Percentiles rank a stretch among this genome's conserved stretches.
These are phyloP conservation scores for Claviceps sorghi DNA, from an alignment of 2,329 filamentous ascomycete genomes.

Conservation along the genomic window DNA sequence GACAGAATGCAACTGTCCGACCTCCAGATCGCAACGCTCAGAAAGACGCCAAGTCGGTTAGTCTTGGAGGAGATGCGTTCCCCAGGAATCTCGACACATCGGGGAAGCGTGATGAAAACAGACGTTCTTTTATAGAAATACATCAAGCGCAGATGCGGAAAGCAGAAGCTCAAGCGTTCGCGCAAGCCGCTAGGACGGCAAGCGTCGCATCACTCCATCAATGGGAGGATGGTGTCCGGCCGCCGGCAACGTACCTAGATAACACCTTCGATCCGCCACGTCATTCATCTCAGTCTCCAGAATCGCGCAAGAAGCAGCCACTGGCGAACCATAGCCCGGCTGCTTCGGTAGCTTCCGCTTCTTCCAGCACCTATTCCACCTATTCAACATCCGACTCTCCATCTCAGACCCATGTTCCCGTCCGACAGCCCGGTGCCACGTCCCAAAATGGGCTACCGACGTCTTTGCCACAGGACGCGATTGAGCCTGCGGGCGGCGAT, in stretches of 20 bases:
- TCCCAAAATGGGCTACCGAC: constrained; percentile 11
- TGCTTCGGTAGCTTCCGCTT: constrained; percentile 20
- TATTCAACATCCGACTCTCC: constrained; percentile 12
- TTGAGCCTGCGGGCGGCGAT: constrained; percentile 39
- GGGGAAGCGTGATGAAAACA: constrained; percentile 32
- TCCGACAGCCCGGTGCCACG: constrained; percentile 12
- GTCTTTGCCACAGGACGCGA: constrained; percentile 20
- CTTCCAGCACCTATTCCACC: constrained; percentile 16
- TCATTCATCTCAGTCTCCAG: constrained; percentile 15
- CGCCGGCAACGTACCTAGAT: constrained; percentile 7
- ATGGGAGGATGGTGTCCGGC: constrained; percentile 16
- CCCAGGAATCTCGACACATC: constrained; percentile 29
- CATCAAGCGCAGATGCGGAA: constrained; percentile 46
- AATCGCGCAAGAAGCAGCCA: constrained; percentile 12
- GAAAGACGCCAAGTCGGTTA: constrained; percentile 10
- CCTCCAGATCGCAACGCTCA: neutral
- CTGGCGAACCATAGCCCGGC: constrained; percentile 27
- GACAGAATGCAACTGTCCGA: neutral
- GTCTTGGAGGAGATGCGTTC: constrained; percentile 20
- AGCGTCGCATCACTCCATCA: constrained; percentile 19
- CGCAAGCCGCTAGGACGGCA: constrained; percentile 28
- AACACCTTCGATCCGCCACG: constrained; percentile 15
- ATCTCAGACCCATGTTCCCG: constrained; percentile 7
- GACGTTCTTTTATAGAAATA: constrained; percentile 43
- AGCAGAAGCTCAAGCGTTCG: constrained; percentile 44